Base-by-base conservation (phyloP, 176 grass and related monocot genomes). In the Oryza longistaminata region DNA sequence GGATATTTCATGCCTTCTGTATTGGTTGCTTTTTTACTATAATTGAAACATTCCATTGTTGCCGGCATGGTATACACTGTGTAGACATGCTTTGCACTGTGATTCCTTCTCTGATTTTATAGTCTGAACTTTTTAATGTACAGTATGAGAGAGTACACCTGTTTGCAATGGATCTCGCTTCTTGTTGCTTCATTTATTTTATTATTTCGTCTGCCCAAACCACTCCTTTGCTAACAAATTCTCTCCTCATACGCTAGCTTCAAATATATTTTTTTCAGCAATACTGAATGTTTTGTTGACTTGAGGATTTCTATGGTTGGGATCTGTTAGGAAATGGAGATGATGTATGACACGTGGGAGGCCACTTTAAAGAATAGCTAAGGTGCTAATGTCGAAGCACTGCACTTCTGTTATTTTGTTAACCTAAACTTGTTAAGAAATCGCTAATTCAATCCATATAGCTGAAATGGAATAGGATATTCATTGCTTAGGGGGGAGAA, bases 291-390 rank as follows among this genome's bases (percentile, higher is more conserved):
- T 46, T 84, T 84, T 70, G 21, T 81, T 89, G 26, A 84, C 83
- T 61, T 81, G 35, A 77, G 58, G 39, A 64, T 78, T 74, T 84
- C 11, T 75, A 26, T 88, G 40, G 68, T 65, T 81, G 75, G 74
- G n/a, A 91, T 87, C 61, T 92, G 39, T 68, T 92, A 90, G 81
- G 84, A 76, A 90, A 87, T 21, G 46, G 76, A 61, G 73, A 92
- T 76, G 87, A 77, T 73, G 87, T 16, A 83, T 92, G 87, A 89
- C 22, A 37, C 67, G 26, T 87, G 84, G 39, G 61, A 81, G 68
- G 46, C 80, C 72, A 70, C 21, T 79, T 74, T 37, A 84, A 68
- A 78, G 3, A 40, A 69, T 43, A 33, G 35, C 66, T 29, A 88
- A 80, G 74, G 77, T 85, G 82, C 71, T 88, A 21, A 9, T 73